Base-by-base conservation (phyloP, 371 early-diverging fungal genomes). In the Rhizopus stolonifer region DNA sequence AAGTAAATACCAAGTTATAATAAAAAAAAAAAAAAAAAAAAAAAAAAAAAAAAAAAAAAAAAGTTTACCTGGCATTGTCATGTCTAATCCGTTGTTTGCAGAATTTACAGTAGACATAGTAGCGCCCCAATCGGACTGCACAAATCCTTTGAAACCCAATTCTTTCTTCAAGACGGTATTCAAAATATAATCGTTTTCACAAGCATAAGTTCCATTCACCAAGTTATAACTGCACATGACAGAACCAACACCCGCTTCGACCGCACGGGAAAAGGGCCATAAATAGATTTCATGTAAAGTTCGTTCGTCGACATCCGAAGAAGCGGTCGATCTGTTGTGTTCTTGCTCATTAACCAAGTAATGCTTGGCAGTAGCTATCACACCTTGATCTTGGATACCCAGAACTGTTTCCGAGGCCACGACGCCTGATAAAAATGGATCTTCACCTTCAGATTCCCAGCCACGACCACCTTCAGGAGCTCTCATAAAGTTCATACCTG, bases 381-480 rank as follows among this genome's bases (percentile, higher is more conserved):
- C 71, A 42, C 69, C 69, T 44, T 65, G 50, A 24, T 51, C 53
- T 49, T 74, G 74, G 13, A 68, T 56, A 49, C 74, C 74, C 17
- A 31, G 18, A 29, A 74, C 54, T 4, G 68, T 68, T 46, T 68
- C 56, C 1, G 49, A 56, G 42, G 58, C 53, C n/a, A 58, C 56
- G 4, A 74, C 60, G 29, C 70, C 74, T n/a, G 74, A 50, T 17
- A 85, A 69, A 46, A 63, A 84, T 7, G 87, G 84, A 46, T 85
- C 85, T 57, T 74, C 85, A 24, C 83, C 81, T 43, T 67, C 68
- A 11, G 65, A 70, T 66, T 84, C 85, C 83, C 83, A 84, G 29
- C 65, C 73, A 54, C 85, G 65, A 15, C 85, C 85, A 33, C 61
- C 70, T 14, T 59, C 47, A 14, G 80, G 80, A 13, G 64, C 44